Conservation (phyloP, 78 protist genomes). For the Pelomyxa schiedti region DNA sequence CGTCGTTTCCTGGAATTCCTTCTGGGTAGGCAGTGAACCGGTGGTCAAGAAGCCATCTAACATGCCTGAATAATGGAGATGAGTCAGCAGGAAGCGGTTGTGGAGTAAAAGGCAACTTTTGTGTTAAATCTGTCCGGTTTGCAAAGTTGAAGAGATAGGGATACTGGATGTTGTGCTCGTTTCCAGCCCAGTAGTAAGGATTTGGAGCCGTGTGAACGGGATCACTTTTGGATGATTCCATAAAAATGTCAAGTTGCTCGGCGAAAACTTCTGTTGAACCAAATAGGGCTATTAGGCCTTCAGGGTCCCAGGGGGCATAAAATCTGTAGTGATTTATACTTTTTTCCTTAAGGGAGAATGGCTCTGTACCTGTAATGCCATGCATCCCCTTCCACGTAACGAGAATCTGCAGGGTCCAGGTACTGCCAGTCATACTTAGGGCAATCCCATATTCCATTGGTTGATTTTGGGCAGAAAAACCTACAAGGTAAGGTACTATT, state of each 20-base stretch:
- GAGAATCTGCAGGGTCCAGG: not conserved
- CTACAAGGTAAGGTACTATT: not conserved
- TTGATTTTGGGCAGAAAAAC: not conserved
- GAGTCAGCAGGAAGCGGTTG: too few species aligned
- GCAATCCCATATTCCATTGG: not conserved
- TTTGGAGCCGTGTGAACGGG: too few species aligned
- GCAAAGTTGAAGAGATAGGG: not conserved
- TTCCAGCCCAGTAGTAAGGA: constrained; percentile 1
- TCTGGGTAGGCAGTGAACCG: too few species aligned
- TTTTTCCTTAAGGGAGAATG: not conserved
- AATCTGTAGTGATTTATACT: not conserved
- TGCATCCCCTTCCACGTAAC: not conserved
- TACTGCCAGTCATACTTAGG: too few species aligned
- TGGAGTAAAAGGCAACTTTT: too few species aligned
- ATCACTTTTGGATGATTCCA: not conserved
- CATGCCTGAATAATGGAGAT: too few species aligned
- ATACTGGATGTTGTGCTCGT: not conserved
- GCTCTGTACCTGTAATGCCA: not conserved
- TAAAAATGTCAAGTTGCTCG: not conserved
- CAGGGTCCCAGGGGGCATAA: not conserved
- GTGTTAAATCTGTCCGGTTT: not conserved
- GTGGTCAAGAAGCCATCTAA: too few species aligned
- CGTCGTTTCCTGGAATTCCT: not conserved
- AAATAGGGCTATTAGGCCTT: not conserved
- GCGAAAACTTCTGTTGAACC: not conserved